Evolutionary conservation across 345 rosid species (phyloP).

Genomic region (Brassica cretica): DNA sequence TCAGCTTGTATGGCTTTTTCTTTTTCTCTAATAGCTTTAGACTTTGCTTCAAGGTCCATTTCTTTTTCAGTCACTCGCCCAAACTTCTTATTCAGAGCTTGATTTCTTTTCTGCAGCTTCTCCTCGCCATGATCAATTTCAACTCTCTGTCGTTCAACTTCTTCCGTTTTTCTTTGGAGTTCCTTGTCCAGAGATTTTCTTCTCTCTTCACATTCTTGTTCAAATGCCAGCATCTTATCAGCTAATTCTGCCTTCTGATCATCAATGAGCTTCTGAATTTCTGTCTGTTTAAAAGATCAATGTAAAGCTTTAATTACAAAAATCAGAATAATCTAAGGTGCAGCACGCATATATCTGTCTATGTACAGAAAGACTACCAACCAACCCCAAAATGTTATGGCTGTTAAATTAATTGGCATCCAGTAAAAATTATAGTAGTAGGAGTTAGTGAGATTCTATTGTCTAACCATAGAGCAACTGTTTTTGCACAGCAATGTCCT

Average conservation of each 20-base stretch:
- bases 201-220: slow-evolving; percentile 58
- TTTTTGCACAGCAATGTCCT: not conserved
- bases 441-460: not conserved
- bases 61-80: slow-evolving; percentile 83
- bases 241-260: slow-evolving; percentile 58
- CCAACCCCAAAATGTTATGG: not conserved
- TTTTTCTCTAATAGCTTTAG: slow-evolving; percentile 58
- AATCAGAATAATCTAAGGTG: slow-evolving; percentile 9
- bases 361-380: not conserved
- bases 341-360: not conserved
- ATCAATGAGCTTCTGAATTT: slow-evolving; percentile 65
- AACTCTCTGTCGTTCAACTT: slow-evolving; percentile 48
- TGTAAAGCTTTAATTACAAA: not conserved
- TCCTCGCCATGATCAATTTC: slow-evolving; percentile 67
- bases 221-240: slow-evolving; percentile 57
- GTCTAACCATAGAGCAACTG: not conserved
- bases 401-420: not conserved
- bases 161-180: slow-evolving; percentile 51
- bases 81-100: slow-evolving; percentile 59
- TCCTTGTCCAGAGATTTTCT: slow-evolving; percentile 66
- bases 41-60: slow-evolving; percentile 65
- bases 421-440: not conserved
- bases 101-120: slow-evolving; percentile 63
- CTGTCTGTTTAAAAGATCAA: slow-evolving; percentile 48
- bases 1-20: slow-evolving; percentile 64